Evolutionary conservation across 371 early-diverging fungal species (phyloP), one percentile per base, ranked within the genome.

Genomic region (Apophysomyces elegans): DNA sequence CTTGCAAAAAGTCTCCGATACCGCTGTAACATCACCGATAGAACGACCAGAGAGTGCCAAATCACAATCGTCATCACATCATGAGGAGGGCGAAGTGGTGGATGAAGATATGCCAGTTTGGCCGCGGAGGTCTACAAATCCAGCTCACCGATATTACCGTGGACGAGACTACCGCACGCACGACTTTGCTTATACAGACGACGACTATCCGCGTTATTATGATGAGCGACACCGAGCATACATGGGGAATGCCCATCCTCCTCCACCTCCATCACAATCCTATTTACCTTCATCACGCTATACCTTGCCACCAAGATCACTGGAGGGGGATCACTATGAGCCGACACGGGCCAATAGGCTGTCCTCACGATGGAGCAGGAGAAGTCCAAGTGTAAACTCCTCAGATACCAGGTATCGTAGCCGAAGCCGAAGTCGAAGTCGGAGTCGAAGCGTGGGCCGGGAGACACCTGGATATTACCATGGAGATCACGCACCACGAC

Each of bases 351-450:
- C 18, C 11, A 47, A 16, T 16, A 77, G 75, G 61, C 72, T 72
- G 26, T 64, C 79, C n/a, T 70, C 75, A 46, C 74, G 81, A 18
- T 79, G 84, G 69, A 67, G 76, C 26, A 75, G 70, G 35, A 77
- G 81, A 35, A 85, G 79, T 46, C 72, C 75, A 7, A 79, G 84
- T 37, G 72, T 73, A 21, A 61, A 69, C 36, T 78, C 70, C 0
- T 68, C 67, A 63, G 80, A 72, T 63, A 63, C 74, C 54, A 50
- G 77, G 65, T 43, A 61, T 57, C 61, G 68, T 11, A 74, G 77
- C 65, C 75, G 70, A 11, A 70, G 74, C 61, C 64, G 73, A 3
- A 81, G 81, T 37, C 65, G 73, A 1, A 77, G 84, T 58, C 72
- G 69, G 56, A 77, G 84, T 54, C 72, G 69, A 58, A 77, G 79